Conservation (phyloP, 176 grass and related monocot genomes). For the Eleusine indica region DNA sequence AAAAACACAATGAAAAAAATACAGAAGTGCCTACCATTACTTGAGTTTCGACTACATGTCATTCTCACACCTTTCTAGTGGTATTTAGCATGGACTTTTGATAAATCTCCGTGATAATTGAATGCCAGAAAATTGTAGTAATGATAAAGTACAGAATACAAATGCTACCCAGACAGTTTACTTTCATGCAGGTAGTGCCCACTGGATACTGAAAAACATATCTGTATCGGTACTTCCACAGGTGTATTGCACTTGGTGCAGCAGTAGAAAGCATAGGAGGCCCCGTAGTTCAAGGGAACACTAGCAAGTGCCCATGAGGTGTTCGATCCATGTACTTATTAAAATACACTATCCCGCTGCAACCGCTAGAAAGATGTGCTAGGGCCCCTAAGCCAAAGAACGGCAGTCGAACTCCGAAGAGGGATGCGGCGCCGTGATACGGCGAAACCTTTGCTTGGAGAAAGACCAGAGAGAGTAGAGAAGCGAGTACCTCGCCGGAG, state of each 20-base stretch:
- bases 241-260: neutral
- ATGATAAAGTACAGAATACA: neutral
- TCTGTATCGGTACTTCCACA: neutral
- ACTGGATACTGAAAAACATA: neutral
- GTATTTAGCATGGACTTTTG: neutral
- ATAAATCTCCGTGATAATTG: neutral
- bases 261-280: neutral
- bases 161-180: neutral
- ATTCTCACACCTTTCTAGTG: neutral
- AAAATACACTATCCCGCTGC: neutral
- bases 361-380: neutral
- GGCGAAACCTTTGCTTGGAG: neutral
- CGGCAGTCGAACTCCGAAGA: neutral
- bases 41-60: neutral
- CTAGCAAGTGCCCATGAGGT: slow-evolving; percentile 15
- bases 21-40: neutral
- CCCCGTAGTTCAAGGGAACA: neutral
- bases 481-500: slow-evolving; percentile 68
- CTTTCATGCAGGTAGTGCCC: neutral
- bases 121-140: slow-evolving; percentile 7
- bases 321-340: slow-evolving; percentile 34
- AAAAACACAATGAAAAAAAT: neutral
- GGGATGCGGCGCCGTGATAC: neutral
- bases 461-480: slow-evolving; percentile 3
- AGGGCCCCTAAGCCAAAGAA: neutral